A percentile compares a stretch with the other conserved stretches of the same genome.
Evolutionary conservation across 441 rosid genomes (phyloP).

Genomic region (Erysimum cheiri): DNA sequence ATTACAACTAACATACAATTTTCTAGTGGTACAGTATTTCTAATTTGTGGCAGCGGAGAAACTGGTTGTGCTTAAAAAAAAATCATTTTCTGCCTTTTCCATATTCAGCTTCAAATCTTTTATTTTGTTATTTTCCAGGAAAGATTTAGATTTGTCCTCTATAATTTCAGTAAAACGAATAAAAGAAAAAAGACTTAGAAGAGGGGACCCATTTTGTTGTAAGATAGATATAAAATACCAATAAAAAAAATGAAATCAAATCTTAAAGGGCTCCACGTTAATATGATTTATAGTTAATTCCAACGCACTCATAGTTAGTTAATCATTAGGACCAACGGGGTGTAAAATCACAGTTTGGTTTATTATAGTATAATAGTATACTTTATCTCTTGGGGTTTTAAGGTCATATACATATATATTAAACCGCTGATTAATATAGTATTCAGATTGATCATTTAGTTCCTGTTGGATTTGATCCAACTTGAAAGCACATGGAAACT

Average conservation of each 20-base stretch:
- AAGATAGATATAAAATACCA: background rate
- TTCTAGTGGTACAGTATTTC: background rate
- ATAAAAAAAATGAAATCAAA: conserved; percentile 12
- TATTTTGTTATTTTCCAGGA: background rate
- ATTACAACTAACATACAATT: background rate
- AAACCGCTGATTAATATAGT: too few species aligned
- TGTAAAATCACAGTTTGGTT: background rate
- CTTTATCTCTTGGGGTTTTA: background rate
- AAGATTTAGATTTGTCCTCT: background rate
- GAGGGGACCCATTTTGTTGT: background rate
- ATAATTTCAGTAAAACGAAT: conserved; percentile 22
- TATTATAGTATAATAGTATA: background rate
- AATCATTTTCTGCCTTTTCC: conserved; percentile 3
- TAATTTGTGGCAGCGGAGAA: background rate
- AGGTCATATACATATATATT: background rate
- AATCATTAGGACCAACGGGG: conserved; percentile 2
- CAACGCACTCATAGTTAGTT: conserved; percentile 7
- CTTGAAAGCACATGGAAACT: too few species aligned
- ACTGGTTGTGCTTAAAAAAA: background rate
- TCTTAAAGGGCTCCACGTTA: conserved; percentile 26
- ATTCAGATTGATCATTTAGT: too few species aligned
- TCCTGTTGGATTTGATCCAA: too few species aligned
- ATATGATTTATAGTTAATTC: conserved; percentile 27
- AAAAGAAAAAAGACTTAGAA: background rate
- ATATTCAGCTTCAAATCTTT: background rate